Base-by-base conservation (phyloP, 2,329 filamentous ascomycete species). In the Aschersonia sp. region DNA sequence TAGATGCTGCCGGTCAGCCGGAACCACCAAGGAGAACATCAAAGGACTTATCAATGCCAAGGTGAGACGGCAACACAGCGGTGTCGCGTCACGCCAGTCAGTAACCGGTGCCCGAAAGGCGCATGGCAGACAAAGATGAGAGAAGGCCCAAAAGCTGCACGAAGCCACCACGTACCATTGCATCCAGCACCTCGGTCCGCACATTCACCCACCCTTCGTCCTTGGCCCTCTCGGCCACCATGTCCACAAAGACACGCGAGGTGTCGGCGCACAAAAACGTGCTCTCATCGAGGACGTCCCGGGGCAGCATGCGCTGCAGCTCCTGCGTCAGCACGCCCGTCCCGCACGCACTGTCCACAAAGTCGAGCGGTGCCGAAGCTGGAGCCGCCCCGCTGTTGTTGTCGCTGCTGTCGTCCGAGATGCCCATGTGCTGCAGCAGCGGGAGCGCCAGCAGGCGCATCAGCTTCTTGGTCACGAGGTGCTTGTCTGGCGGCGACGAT, bases 271-370 rank as follows among this genome's bases (percentile, higher is more conserved):
- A 73, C n/a, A 73, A 55, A 47, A 78, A 63, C 29, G 62, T 65
- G 58, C 73, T 74, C 47, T 58, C 55, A 7, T 55, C 56, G 22
- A 73, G 60, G 5, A 68, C 57, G 1, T 66, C 54, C 6, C 56
- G 57, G 10, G 63, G 52, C 11, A 78, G 50, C 3, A 54, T 56
- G 8, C 56, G 56, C 48, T 73, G 67, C 11, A 77, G 54, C 30
- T 68, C 57, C 7, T 68, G 65, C 1, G 68, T 69, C 10, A 76
- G 61, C 12, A 74, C 63, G 0, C 74, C 76, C 4, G 66, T 64
- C 0, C 75, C 75, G 48, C 75, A 78, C 6, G 71, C 74, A 51
- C 68, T 69, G 49, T 79, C 76, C 9, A 79, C 56, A 30, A 78
- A 53, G 3, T 46, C 44, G 44, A 72, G 59, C 0, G 68, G 65